These are phyloP conservation scores for Amphirosellinia nigrospora DNA, from an alignment of 495 filamentous ascomycete genomes.

Conservation along the genomic window DNA sequence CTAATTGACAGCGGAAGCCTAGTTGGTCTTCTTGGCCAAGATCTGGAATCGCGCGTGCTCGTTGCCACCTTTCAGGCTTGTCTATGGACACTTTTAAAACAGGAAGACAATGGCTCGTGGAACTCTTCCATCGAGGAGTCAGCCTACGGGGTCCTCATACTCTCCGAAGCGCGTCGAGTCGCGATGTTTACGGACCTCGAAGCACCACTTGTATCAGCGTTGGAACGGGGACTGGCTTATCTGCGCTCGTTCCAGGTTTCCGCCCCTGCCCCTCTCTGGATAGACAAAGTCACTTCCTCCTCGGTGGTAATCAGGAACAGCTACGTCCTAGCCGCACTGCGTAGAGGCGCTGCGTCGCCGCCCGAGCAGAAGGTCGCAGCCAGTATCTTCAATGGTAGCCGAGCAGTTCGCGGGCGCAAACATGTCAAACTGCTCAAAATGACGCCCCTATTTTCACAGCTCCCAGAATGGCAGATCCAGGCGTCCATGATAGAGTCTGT, in stretches of 20 bases:
- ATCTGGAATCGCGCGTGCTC: not conserved
- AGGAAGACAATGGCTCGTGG: conserved; percentile 4
- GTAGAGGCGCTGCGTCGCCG: not conserved
- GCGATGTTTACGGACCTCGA: not conserved
- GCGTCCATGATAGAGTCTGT: conserved; percentile 34
- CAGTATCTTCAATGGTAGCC: not conserved
- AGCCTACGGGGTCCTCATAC: not conserved
- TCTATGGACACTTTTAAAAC: conserved; percentile 19
- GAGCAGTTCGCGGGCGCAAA: not conserved
- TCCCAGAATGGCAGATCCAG: conserved; percentile 16
- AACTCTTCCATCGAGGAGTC: not conserved
- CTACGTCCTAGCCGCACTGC: too few species aligned
- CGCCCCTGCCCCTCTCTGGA: too few species aligned
- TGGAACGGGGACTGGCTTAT: not conserved
- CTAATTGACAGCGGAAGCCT: not conserved
- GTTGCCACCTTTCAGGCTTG: not conserved
- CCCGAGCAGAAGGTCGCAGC: not conserved
- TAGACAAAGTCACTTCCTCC: too few species aligned
- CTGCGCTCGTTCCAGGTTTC: not conserved
- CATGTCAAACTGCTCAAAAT: not conserved
- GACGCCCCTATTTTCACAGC: not conserved
- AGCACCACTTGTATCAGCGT: not conserved
- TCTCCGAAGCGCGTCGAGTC: not conserved
- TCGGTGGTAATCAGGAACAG: too few species aligned
- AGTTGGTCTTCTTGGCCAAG: not conserved